Evolutionary conservation across 805 yeast genomes (phyloP).

Genomic region (Starmerella bombicola): DNA sequence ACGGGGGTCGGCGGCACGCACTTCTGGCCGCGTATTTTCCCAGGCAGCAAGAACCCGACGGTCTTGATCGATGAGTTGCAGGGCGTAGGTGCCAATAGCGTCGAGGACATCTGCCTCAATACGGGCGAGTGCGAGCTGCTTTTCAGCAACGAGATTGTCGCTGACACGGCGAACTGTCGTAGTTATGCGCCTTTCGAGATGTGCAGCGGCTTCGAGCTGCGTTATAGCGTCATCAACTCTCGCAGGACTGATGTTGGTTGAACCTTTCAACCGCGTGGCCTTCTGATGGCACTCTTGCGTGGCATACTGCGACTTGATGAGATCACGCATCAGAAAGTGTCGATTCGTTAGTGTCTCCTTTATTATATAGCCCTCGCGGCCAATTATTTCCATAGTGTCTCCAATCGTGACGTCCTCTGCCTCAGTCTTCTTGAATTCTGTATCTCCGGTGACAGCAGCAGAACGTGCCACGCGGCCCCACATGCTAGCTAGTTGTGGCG

Average conservation of each 20-base stretch:
- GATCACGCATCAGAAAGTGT: slow-evolving; percentile 82
- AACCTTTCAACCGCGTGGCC: slow-evolving; percentile 57
- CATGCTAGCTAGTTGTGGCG: slow-evolving; percentile 27
- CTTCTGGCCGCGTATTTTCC: slow-evolving; percentile 53
- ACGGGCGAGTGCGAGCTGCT: slow-evolving; percentile 44
- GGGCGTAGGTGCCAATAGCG: slow-evolving; percentile 46
- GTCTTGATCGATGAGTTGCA: slow-evolving; percentile 73
- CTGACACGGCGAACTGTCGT: slow-evolving; percentile 70
- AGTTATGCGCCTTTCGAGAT: slow-evolving; percentile 62
- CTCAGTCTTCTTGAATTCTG: slow-evolving; percentile 57
- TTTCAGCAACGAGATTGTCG: slow-evolving; percentile 70
- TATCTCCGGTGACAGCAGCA: slow-evolving; percentile 57
- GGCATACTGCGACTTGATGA: slow-evolving; percentile 61
- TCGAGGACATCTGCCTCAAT: slow-evolving; percentile 45
- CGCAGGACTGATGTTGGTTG: slow-evolving; percentile 65
- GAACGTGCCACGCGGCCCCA: slow-evolving; percentile 71
- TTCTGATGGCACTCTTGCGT: slow-evolving; percentile 57
- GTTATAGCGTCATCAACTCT: slow-evolving; percentile 84
- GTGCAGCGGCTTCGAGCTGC: slow-evolving; percentile 64
- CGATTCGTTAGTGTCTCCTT: slow-evolving; percentile 90
- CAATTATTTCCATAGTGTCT: slow-evolving; percentile 54
- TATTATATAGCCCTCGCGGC: slow-evolving; percentile 68
- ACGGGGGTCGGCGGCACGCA: slow-evolving; percentile 56
- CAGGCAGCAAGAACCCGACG: slow-evolving; percentile 63
- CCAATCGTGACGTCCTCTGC: slow-evolving; percentile 63